Base-by-base conservation (phyloP, 2,329 filamentous ascomycete genomes). In the Fusarium sp. region DNA sequence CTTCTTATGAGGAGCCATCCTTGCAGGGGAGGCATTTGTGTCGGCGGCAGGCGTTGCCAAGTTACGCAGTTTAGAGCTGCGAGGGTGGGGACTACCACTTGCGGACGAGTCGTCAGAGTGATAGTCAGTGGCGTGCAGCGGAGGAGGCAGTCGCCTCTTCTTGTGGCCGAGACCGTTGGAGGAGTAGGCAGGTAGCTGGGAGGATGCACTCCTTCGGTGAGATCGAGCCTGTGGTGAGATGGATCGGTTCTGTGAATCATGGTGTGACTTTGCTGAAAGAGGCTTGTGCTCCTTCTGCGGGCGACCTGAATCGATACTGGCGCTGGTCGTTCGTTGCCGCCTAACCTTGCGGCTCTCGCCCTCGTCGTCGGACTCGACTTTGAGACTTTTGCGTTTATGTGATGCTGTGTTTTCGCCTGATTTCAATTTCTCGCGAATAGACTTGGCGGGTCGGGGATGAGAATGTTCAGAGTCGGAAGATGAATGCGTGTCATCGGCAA, bases 1-100 rank as follows among this genome's bases (percentile, higher is more conserved):
- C 76, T 96, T 95, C 80, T 95, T 97, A 79, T 94, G 92, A 4
- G 90, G 89, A 1, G 83, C 84, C 80, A 93, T 90, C 75, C 92
- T 91, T 75, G 90, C 88, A 64, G 93, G 87, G 54, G 93, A 90
- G 74, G 91, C 86, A 75, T 89, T 84, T 75, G 90, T 84, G 66
- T 91, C 87, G 72, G 88, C 86, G 15, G 85, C 84, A 12, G 89
- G 87, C 2, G 88, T 88, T 44, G 86, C 84, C 22, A 90, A 80
- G 71, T 84, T 87, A 50, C 88, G 87, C 57, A 89, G 76, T 70
- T 89, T 89, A 46, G 88, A 88, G 73, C 85, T 88, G 67, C 88
- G 87, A 67, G 87, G 86, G 65, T 88, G 86, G 14, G 89, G 88
- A 72, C 88, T 90, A 41, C 85, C 89, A 75, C 89, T 89, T 22